A percentile compares a stretch with the other conserved stretches of the same genome.
Evolutionary conservation across 1,284 basidiomycete genomes (phyloP).

Genomic region (Cryptococcus sp.): DNA sequence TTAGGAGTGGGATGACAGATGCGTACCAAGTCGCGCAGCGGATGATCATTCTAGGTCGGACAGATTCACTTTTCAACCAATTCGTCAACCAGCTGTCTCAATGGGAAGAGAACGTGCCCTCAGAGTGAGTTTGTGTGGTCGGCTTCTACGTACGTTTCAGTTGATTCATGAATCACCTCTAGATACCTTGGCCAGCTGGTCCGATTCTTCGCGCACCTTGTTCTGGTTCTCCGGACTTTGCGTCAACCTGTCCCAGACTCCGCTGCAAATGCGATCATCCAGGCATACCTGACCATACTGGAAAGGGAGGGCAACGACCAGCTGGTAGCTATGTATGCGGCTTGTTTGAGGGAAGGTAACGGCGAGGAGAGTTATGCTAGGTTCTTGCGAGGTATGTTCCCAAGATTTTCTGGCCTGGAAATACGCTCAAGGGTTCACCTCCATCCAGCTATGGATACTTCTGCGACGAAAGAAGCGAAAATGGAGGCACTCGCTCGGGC

Average conservation of each 20-base stretch:
- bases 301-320: slow-evolving; percentile 80
- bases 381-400: slow-evolving; percentile 67
- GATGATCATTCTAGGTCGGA: slow-evolving; percentile 76
- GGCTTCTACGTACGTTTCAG: background rate
- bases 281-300: slow-evolving; percentile 84
- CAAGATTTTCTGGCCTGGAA: background rate
- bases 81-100: slow-evolving; percentile 65
- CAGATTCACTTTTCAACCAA: slow-evolving; percentile 66
- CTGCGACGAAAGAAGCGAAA: slow-evolving; percentile 67
- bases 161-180: background rate
- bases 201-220: slow-evolving; percentile 95
- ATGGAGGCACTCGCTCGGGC: slow-evolving; percentile 74
- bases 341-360: slow-evolving; percentile 79
- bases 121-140: slow-evolving; percentile 61
- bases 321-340: slow-evolving; percentile 91
- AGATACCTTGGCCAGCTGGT: slow-evolving; percentile 53
- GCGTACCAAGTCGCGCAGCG: slow-evolving; percentile 71
- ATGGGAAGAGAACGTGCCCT: slow-evolving; percentile 53
- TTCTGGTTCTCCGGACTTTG: slow-evolving; percentile 83
- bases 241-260: slow-evolving; percentile 69
- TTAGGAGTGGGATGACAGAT: slow-evolving; percentile 68
- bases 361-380: slow-evolving; percentile 90
- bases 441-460: slow-evolving; percentile 66
- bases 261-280: slow-evolving; percentile 78
- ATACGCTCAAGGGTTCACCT: background rate